Base-by-base conservation (phyloP, 192 early-diverging fungal genomes). In the Coemansia sp. region DNA sequence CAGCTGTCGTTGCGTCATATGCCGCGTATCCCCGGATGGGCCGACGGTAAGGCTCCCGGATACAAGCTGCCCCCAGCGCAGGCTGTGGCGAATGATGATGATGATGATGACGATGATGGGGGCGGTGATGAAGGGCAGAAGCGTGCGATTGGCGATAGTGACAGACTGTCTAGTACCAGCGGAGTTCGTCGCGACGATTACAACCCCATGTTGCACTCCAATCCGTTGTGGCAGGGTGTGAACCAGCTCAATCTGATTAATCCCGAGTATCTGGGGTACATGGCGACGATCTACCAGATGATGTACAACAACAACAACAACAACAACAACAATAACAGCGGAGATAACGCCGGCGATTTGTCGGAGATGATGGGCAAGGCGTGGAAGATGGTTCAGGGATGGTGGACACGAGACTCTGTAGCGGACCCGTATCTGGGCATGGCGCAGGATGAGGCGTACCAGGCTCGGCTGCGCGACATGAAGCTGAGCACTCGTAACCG, bases 401-500 rank as follows among this genome's bases (percentile, higher is more conserved):
- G 62, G 66, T 66, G 70, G 53, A 24, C 55, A 8, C 50, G 56
- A 21, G 56, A 43, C 29, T 37, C 62, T 10, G 24, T 40, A 6
- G 71, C 67, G 15, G 70, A 73, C 14, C 65, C 70, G 46, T 80
- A 80, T 52, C 38, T 64, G 63, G 71, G 67, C 35, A 73, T 80
- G 76, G 60, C 55, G n/a, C 62, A 67, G 53, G 70, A 73, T 60
- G 70, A 69, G 56, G 76, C 76, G 63, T 80, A 80, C 40, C 70
- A 73, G 53, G 76, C 71, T 21, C 66, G 76, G 40, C 56, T 80
- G 26, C 69, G 76, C 26, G 69, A 73, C 58, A 73, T 80, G 70
- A 68, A 67, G 60, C 44, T 53, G 52, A 72, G 58, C 55, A 63
- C 69, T 9, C 76, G 76, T 26, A 80, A 80, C 40, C 70, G 76